Evolutionary conservation across 306 rosid genomes (phyloP).

Genomic region (Styphnolobium japonicum): DNA sequence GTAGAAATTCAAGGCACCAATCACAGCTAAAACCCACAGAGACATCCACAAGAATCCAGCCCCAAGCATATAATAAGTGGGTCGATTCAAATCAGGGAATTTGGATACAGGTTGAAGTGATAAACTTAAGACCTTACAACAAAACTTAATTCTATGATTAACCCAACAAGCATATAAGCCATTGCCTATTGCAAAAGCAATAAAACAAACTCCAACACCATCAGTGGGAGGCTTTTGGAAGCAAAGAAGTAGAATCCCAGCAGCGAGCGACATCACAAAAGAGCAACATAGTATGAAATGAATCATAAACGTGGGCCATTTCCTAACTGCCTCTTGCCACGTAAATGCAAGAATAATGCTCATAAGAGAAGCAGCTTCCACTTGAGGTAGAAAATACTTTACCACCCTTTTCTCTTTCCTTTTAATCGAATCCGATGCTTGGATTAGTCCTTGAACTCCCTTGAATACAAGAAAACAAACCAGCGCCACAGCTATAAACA

Average conservation of each 20-base stretch:
- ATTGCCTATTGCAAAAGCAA: constrained; percentile 76
- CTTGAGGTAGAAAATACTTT: constrained; percentile 68
- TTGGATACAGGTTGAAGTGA: constrained; percentile 73
- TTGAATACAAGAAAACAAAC: constrained; percentile 77
- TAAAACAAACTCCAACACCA: constrained; percentile 82
- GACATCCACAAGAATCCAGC: constrained; percentile 89
- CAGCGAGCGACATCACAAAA: constrained; percentile 63
- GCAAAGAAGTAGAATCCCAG: constrained; percentile 86
- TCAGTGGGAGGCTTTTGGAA: constrained; percentile 77
- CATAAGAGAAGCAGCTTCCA: constrained; percentile 81
- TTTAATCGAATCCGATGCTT: constrained; percentile 45
- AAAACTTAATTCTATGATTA: constrained; percentile 59
- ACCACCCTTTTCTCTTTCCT: constrained; percentile 61
- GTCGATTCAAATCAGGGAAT: constrained; percentile 67
- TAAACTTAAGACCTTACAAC: constrained; percentile 58
- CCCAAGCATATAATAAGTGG: constrained; percentile 77
- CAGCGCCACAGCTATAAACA: constrained; percentile 52
- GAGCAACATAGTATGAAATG: constrained; percentile 80
- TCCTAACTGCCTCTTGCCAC: constrained; percentile 79
- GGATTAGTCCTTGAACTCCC: constrained; percentile 72
- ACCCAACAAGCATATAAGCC: constrained; percentile 95
- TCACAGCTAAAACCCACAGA: constrained; percentile 75
- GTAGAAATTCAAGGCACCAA: constrained; percentile 84
- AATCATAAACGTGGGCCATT: constrained; percentile 80
- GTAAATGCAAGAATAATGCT: constrained; percentile 78